Percentiles rank a stretch among this genome's conserved stretches.
Conservation (phyloP, 2,329 filamentous ascomycete genomes). For the Aspergillus sp. region DNA sequence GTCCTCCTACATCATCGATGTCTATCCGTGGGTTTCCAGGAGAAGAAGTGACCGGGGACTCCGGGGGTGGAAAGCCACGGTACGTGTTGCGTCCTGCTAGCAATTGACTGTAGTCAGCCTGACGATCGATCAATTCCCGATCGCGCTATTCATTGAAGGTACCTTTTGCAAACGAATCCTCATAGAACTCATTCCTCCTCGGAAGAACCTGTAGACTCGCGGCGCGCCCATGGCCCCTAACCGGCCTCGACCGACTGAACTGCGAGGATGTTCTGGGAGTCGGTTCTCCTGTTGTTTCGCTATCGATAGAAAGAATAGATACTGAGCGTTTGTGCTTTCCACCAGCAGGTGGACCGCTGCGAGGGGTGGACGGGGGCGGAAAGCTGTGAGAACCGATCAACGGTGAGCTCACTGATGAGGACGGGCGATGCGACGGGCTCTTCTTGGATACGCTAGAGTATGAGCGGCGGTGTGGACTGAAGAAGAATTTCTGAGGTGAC, state of each 20-base stretch:
- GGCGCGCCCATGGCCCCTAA: constrained; percentile 71
- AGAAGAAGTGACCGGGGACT: constrained; percentile 33
- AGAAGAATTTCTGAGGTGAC: constrained; percentile 40
- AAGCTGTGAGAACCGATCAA: constrained; percentile 44
- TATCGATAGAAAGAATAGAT: constrained; percentile 77
- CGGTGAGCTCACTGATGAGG: constrained; percentile 44
- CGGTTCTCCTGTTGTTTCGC: constrained; percentile 43
- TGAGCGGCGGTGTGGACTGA: constrained; percentile 38
- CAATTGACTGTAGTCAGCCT: constrained; percentile 11
- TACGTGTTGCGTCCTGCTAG: constrained; percentile 36
- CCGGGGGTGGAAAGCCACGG: constrained; percentile 34
- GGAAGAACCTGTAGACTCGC: constrained; percentile 77
- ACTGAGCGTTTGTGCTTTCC: constrained; percentile 73
- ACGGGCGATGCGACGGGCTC: constrained; percentile 40
- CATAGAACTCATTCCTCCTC: constrained; percentile 46
- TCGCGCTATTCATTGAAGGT: constrained; percentile 8
- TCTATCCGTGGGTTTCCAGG: constrained; percentile 35
- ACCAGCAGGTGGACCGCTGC: constrained; percentile 37
- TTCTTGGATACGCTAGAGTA: constrained; percentile 36
- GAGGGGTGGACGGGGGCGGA: constrained; percentile 40
- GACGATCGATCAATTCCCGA: not conserved
- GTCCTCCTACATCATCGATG: constrained; percentile 32
- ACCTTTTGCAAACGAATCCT: constrained; percentile 45
- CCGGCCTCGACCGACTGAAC: constrained; percentile 53
- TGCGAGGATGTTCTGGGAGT: constrained; percentile 31